Conservation (phyloP, 2,329 filamentous ascomycete genomes). For the Paraphoma chrysanthemicola region DNA sequence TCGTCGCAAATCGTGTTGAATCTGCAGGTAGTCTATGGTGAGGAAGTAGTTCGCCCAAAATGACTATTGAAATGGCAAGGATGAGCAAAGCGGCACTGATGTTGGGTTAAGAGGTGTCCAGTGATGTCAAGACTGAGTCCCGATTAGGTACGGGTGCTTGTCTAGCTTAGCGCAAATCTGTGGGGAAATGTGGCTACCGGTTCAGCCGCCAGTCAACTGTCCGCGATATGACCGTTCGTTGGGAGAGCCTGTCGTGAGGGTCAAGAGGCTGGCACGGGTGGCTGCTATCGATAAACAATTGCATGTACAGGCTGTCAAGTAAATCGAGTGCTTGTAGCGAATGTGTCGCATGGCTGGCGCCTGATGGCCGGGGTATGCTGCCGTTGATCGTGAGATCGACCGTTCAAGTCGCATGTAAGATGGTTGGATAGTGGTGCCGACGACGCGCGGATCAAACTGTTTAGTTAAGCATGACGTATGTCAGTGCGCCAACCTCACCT, state of each 20-base stretch:
- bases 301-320: background rate
- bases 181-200: conserved; percentile 22
- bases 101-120: conserved; percentile 7
- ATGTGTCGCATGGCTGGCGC: background rate
- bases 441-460: conserved; percentile 1
- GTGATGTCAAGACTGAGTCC: conserved; percentile 23
- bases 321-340: background rate
- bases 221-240: conserved; percentile 12
- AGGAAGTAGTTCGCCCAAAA: conserved; percentile 16
- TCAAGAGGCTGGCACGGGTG: conserved; percentile 3
- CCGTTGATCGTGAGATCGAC: background rate
- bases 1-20: conserved; percentile 8
- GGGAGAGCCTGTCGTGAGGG: conserved; percentile 9
- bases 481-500: background rate
- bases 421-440: background rate
- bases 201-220: conserved; percentile 17
- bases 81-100: conserved; percentile 11
- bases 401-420: background rate
- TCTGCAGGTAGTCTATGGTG: conserved; percentile 18
- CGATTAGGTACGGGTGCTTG: conserved; percentile 17
- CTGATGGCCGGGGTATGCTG: background rate
- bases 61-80: conserved; percentile 21
- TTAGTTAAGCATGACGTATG: background rate
- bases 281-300: conserved; percentile 3
- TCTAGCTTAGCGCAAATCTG: conserved; percentile 17